Base-by-base conservation (phyloP, 805 yeast genomes). In the Starmerella bombi region DNA sequence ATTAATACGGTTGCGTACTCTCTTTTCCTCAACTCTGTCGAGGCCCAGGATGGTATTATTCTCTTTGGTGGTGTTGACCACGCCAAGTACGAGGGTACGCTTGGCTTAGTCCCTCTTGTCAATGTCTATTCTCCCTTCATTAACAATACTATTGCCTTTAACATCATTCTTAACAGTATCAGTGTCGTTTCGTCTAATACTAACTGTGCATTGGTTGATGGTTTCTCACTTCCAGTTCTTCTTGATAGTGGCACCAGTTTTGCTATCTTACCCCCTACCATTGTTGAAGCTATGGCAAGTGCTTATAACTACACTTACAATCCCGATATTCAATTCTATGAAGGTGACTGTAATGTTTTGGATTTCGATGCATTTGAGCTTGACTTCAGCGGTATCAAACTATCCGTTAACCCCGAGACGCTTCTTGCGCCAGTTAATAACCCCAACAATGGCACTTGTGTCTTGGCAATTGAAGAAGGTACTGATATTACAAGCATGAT, bases 231-330 rank as follows among this genome's bases (percentile, higher is more conserved):
- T 14, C 52, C 65, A 7, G 75, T 70, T 3, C 56, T 71, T 22
- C 58, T 76, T 29, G 82, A 77, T 54, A 66, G 76, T 1, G 78
- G 80, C 23, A 66, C 79, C 14, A 63, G 76, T 5, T 55, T 66
- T 20, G 58, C 70, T 12, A 67, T 67, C 48, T 57, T 75, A 28
- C 78, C 79, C 5, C 23, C 44, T 1, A 44, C 38, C 14, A 38
- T 57, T 10, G 50, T 66, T 5, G 41, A 35, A 3, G 37, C 38
- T 7, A 34, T 53, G 30, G 65, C 56, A 17, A 29, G 41, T 3
- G 51, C 59, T 7, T 46, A 69, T 20, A 64, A 61, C 15, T 44
- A 32, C 34, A 67, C 69, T 5, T 30, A 45, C 8, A 71, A 62
- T 50, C 54, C 60, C 15, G 53, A 60, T 38, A 48, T 53, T 16